Base-by-base conservation (phyloP, 768 basidiomycete genomes). In the Lactarius vividus region DNA sequence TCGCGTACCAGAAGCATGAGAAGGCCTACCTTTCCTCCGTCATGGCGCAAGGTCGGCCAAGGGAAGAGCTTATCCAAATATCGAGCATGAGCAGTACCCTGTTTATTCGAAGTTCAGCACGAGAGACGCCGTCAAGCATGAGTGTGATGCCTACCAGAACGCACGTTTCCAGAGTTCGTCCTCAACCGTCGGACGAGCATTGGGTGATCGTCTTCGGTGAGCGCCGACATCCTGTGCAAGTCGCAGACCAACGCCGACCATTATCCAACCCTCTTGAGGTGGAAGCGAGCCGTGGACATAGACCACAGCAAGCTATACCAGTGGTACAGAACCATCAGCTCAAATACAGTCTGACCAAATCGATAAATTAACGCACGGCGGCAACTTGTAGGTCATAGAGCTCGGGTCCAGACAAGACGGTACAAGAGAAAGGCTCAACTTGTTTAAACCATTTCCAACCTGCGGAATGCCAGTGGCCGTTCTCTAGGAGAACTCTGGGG, bases 91-190 rank as follows among this genome's bases (percentile, higher is more conserved):
- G 72, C 6, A 86, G 75, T 0, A 82, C 79, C 85, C 85, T 86
- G 59, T 29, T 59, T 13, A 3, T 3, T 13, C 18, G 8, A 46
- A 16, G 29, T 52, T 44, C 59, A 20, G 18, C 29, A 42, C 4
- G 11, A 40, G 39, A 2, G 16, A 28, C 20, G 0, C 8, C n/a
- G 3, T 20, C 54, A 49, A 35, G n/a, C 8, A 6, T 4, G 31
- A 39, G n/a, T 23, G 31, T 31, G 31, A n/a, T 33, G 55, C 75
- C 16, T 70, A 83, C 85, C 86, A 88, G 71, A 87, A 87, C 13
- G 82, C 85, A n/a, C 87, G 82, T 72, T 90, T 90, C 84, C 88
- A 89, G 28, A 89, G 78, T 72, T 94, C 91, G 61, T 88, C 82
- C 69, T 92, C 87, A 6, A 80, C 76, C 11, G 78, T 83, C 20